Base-by-base conservation (phyloP, 2,329 filamentous ascomycete species). In the Fusarium secorum region DNA sequence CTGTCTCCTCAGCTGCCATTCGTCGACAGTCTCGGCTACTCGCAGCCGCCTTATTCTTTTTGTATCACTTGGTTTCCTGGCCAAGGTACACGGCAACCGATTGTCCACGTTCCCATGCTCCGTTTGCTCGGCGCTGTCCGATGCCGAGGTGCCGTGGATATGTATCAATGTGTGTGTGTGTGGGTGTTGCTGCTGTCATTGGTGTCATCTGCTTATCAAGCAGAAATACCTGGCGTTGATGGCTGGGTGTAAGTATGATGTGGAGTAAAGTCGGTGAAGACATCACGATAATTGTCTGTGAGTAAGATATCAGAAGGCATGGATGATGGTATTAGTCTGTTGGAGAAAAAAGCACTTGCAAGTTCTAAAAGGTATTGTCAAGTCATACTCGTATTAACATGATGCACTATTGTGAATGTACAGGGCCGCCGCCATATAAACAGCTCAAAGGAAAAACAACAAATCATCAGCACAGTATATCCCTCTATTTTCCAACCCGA, bases 401-500 rank as follows among this genome's bases (percentile, higher is more conserved):
- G 41, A 33, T 70, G 35, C 45, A 69, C 60, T 41, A 33, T 66
- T 52, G 22, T 60, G 60, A 51, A 71, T 57, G 63, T 68, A 68
- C 66, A 72, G 49, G 38, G 57, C 53, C 35, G 28, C 51, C 58
- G 46, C 64, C 57, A 52, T 26, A 68, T 63, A 57, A 63, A 67
- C 67, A 73, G 68, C 64, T 73, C 53, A 49, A 71, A 33, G 60
- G 56, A 72, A 65, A 61, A 44, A 57, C 18, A 64, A 59, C 42
- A 75, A 74, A 56, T 64, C 57, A 66, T 66, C 55, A 66, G 54
- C 56, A 65, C 58, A 54, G 48, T 57, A 58, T 42, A 42, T 28
- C 61, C 46, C 41, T 66, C 67, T 76, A 76, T 76, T 77, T 77
- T 75, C 68, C 72, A 68, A 74, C 73, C 73, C 52, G 48, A 75